phyloP scores from a whole-genome alignment of 2,329 filamentous ascomycete species.

The Cladophialophora carrionii region DNA sequence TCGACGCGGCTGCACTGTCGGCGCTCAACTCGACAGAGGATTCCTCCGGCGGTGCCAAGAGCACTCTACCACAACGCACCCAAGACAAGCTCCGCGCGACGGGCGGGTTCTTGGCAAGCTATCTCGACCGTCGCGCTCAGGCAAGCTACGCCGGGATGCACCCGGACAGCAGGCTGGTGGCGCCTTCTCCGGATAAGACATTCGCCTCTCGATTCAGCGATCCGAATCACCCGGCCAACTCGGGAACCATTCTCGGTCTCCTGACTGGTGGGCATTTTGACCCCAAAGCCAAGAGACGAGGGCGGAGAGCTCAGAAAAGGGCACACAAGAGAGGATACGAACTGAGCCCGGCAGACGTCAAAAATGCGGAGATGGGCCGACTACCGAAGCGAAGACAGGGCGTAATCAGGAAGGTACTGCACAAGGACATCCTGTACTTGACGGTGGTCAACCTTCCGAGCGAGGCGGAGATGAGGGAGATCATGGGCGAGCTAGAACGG shows the following conservation, averaged over 20 bases:
- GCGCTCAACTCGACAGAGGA: constrained; percentile 1
- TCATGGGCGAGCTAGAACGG: constrained; percentile 24
- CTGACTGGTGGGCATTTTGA: constrained; percentile 50
- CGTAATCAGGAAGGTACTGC: constrained; percentile 22
- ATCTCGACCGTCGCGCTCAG: constrained; percentile 55
- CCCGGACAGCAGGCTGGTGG: constrained; percentile 47
- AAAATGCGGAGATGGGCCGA: constrained; percentile 32
- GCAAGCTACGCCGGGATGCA: constrained; percentile 49
- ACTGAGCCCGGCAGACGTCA: constrained; percentile 27
- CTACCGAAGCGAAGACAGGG: constrained; percentile 18
- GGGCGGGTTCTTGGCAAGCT: constrained; percentile 50
- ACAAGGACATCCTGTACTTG: constrained; percentile 31
- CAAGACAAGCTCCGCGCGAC: constrained; percentile 34
- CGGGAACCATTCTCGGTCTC: constrained; percentile 53
- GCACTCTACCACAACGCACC: constrained; percentile 20
- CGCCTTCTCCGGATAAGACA: constrained; percentile 39
- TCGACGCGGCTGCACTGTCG: constrained; percentile 27
- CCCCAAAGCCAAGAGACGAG: constrained; percentile 26
- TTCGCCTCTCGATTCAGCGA: constrained; percentile 57
- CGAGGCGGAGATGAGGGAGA: constrained; percentile 32
- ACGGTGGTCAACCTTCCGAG: constrained; percentile 34
- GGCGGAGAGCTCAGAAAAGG: constrained; percentile 22
- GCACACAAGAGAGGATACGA: constrained; percentile 22
- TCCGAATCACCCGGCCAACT: constrained; percentile 57
- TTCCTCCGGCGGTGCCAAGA: constrained; percentile 5